Conservation (phyloP, 192 early-diverging fungal species). For the Linnemannia hyalina region DNA sequence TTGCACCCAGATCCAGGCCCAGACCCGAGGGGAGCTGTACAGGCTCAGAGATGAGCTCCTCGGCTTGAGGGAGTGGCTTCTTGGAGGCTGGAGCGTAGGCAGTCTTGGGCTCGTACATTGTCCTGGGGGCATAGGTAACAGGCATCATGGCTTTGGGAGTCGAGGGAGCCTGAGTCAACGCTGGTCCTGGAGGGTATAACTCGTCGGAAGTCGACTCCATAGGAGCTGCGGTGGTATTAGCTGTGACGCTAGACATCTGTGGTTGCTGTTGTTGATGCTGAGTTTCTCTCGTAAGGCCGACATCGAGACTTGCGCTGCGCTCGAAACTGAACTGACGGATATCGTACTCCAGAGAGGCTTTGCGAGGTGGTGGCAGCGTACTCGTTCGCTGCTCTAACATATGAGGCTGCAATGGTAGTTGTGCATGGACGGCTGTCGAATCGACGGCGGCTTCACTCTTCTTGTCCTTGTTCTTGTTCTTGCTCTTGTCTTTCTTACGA, state of each 20-base stretch:
- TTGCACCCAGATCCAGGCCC: neutral
- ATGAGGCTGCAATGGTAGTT: neutral
- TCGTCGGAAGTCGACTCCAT: neutral
- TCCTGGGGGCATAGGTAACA: slow-evolving; percentile 27
- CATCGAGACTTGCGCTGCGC: slow-evolving; percentile 10
- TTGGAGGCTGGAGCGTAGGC: slow-evolving; percentile 22
- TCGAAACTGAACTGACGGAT: slow-evolving; percentile 2
- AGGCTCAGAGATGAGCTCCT: slow-evolving; percentile 6
- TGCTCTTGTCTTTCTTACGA: slow-evolving; percentile 27
- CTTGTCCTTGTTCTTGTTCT: slow-evolving; percentile 19
- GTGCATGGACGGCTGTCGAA: neutral
- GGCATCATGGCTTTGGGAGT: slow-evolving; percentile 16
- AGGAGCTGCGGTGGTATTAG: neutral
- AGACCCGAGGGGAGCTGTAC: neutral
- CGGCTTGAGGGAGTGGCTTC: neutral
- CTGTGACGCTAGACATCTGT: neutral
- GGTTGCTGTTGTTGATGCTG: neutral
- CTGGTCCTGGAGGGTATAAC: neutral
- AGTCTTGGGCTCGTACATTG: slow-evolving; percentile 31
- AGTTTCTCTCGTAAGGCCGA: neutral
- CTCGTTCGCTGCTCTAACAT: neutral
- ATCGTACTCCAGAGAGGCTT: slow-evolving; percentile 28
- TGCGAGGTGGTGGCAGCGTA: slow-evolving; percentile 1
- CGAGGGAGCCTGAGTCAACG: neutral
- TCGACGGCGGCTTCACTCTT: neutral